phyloP scores from a whole-genome alignment of 306 rosid genomes.

The Prunus davidiana region DNA sequence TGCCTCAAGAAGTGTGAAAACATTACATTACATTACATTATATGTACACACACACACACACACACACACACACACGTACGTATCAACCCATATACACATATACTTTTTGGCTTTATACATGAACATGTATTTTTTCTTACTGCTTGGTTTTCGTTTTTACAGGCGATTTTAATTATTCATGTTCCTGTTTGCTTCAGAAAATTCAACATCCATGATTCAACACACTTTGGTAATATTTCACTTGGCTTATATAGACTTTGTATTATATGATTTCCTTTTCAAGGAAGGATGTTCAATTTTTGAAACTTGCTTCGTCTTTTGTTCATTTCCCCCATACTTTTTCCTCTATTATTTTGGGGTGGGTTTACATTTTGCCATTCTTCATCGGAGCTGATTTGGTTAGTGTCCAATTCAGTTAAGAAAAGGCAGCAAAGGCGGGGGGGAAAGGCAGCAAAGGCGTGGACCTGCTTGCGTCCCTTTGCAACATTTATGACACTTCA shows the following conservation, averaged over 20 bases:
- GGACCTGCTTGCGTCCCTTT: slow-evolving; percentile 85
- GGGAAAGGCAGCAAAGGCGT: slow-evolving; percentile 66
- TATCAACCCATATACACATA: not conserved
- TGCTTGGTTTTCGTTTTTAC: slow-evolving; percentile 34
- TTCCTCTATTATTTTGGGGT: not conserved
- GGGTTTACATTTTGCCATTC: slow-evolving; percentile 5
- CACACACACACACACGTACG: not conserved
- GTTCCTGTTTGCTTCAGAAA: slow-evolving; percentile 68
- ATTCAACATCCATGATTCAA: slow-evolving; percentile 63
- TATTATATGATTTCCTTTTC: slow-evolving; percentile 1
- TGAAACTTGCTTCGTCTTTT: not conserved
- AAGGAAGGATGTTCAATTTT: not conserved
- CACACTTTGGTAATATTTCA: slow-evolving; percentile 61
- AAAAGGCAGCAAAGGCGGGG: slow-evolving; percentile 64
- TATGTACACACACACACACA: too few species aligned
- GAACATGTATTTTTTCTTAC: slow-evolving; percentile 14
- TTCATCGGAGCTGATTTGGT: slow-evolving; percentile 26
- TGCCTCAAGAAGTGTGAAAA: not conserved
- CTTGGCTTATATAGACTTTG: slow-evolving; percentile 6
- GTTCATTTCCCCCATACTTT: not conserved
- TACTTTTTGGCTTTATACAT: not conserved
- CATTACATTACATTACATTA: too few species aligned
- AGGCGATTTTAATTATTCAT: slow-evolving; percentile 92
- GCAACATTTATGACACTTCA: slow-evolving; percentile 67
- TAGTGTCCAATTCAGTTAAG: slow-evolving; percentile 51